phyloP scores from a whole-genome alignment of 306 rosid species.

The Trichosanthes cucumerina region DNA sequence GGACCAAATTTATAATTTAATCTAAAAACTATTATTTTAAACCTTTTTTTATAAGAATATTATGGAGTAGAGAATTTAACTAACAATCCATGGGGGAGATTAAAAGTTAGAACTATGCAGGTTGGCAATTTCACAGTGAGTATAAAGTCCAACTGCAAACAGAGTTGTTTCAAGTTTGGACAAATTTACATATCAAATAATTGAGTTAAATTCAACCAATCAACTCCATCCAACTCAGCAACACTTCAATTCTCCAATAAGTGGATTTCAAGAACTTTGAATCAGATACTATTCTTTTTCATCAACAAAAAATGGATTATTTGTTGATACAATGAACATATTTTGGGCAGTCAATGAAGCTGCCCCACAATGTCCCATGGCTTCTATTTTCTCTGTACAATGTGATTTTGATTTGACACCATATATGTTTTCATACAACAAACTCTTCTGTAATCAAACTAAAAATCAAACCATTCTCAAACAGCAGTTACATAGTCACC shows the following conservation, averaged over 20 bases:
- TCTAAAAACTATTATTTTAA: too few relatives aligned
- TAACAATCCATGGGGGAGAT: too few relatives aligned
- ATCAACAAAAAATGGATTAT: neutral
- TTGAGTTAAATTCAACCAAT: neutral
- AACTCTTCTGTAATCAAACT: neutral
- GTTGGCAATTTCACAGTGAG: too few relatives aligned
- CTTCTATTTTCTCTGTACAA: conserved; percentile 3
- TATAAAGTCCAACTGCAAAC: too few relatives aligned
- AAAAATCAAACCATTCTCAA: neutral
- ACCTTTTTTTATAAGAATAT: too few relatives aligned
- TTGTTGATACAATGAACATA: neutral
- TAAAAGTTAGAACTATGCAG: too few relatives aligned
- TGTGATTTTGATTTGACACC: conserved; percentile 3
- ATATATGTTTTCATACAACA: neutral
- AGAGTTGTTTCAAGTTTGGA: neutral
- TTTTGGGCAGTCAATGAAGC: neutral
- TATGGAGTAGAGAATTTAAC: too few relatives aligned
- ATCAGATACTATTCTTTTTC: neutral
- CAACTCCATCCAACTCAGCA: neutral
- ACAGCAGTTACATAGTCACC: conserved; percentile 20
- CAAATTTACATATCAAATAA: neutral
- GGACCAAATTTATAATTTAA: too few relatives aligned
- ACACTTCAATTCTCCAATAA: neutral
- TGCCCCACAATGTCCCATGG: neutral
- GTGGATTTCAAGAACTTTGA: neutral